phyloP scores from a whole-genome alignment of 139 green algal genomes.

The Ettlia oleoabundans region DNA sequence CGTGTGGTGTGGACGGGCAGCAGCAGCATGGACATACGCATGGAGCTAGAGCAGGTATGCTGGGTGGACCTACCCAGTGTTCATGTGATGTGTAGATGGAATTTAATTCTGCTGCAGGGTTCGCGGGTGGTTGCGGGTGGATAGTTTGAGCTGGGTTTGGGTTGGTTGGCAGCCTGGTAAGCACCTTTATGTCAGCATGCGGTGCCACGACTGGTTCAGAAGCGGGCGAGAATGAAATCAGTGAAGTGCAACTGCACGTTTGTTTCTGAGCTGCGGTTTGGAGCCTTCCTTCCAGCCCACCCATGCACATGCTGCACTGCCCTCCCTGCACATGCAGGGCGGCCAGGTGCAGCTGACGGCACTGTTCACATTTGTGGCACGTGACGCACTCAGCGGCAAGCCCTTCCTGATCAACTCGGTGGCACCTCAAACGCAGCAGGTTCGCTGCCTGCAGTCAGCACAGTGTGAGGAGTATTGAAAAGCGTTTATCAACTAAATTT shows the following conservation, averaged over 20 bases:
- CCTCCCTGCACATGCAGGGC: background rate
- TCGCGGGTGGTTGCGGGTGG: background rate
- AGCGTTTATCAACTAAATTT: too few relatives aligned
- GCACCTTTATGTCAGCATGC: too few relatives aligned
- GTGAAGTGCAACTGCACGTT: background rate
- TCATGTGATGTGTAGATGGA: background rate
- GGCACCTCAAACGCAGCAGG: constrained; percentile 38
- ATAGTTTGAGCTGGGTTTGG: too few relatives aligned
- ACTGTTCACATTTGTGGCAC: constrained; percentile 27
- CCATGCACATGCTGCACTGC: background rate
- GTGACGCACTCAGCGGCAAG: constrained; percentile 57
- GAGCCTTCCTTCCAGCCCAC: background rate
- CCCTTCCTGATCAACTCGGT: constrained; percentile 66
- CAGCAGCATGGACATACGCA: constrained; percentile 51
- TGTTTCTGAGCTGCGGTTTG: background rate
- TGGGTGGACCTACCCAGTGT: background rate
- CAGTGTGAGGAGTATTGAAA: background rate
- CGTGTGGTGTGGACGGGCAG: constrained; percentile 82
- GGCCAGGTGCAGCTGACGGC: constrained; percentile 14
- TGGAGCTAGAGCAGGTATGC: constrained; percentile 13
- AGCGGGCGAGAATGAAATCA: too few relatives aligned
- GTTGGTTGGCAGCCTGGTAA: too few relatives aligned
- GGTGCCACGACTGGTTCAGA: too few relatives aligned
- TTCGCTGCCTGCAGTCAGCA: background rate
- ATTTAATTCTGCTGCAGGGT: background rate